These are phyloP conservation scores for Capsella rubella DNA, from an alignment of 441 rosid genomes.

Conservation along the genomic window DNA sequence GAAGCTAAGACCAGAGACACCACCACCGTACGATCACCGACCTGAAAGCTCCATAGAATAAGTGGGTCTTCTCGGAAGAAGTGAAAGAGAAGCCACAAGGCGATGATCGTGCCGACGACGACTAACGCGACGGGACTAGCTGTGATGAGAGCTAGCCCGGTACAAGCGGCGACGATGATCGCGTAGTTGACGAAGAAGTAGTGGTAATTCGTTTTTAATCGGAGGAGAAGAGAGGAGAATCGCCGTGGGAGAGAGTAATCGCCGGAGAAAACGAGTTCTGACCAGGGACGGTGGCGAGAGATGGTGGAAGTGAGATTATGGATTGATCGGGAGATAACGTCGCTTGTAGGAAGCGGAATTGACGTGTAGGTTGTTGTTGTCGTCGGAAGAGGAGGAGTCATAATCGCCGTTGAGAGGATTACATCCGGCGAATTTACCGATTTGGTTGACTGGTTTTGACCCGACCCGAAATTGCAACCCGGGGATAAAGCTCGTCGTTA, in stretches of 20 bases:
- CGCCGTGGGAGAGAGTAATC: slow-evolving; percentile 40
- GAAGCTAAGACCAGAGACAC: slow-evolving; percentile 44
- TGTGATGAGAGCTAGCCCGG: slow-evolving; percentile 35
- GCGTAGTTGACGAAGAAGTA: slow-evolving; percentile 55
- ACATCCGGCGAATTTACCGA: slow-evolving; percentile 12
- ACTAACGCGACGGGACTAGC: slow-evolving; percentile 51
- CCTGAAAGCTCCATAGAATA: slow-evolving; percentile 47
- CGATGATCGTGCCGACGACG: slow-evolving; percentile 44
- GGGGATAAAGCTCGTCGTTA: not conserved
- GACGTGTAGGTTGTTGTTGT: slow-evolving; percentile 52
- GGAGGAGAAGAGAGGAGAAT: slow-evolving; percentile 43
- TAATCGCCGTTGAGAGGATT: not conserved
- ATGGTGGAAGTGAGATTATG: slow-evolving; percentile 50
- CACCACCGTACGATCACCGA: slow-evolving; percentile 48
- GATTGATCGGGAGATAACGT: slow-evolving; percentile 57
- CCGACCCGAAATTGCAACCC: slow-evolving; percentile 37
- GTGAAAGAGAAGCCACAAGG: slow-evolving; percentile 56
- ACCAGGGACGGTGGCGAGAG: slow-evolving; percentile 67
- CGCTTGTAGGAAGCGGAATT: slow-evolving; percentile 57
- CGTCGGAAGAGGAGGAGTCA: slow-evolving; percentile 22
- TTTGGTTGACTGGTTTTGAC: slow-evolving; percentile 34
- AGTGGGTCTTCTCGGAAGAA: slow-evolving; percentile 63
- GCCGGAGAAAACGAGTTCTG: slow-evolving; percentile 51
- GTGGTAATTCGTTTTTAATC: slow-evolving; percentile 38
- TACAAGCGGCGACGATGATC: slow-evolving; percentile 40